These are phyloP conservation scores for Salix udensis DNA, from an alignment of 345 rosid species.

Conservation along the genomic window DNA sequence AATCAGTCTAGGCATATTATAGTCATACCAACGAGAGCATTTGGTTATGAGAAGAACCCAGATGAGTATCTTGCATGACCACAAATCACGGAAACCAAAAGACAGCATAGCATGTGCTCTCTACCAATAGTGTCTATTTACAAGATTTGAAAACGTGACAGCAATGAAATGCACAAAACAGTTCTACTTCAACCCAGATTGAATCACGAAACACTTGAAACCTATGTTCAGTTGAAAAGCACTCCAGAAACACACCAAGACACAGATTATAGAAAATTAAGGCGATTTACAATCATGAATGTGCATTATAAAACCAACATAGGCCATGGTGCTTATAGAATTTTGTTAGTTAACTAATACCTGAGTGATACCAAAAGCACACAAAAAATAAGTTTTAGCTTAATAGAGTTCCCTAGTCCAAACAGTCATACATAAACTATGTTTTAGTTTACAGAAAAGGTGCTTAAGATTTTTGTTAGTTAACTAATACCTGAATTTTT, in stretches of 20 bases:
- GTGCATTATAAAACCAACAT: background rate
- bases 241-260: background rate
- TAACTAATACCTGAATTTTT: background rate
- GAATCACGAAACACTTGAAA: background rate
- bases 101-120: background rate
- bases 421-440: background rate
- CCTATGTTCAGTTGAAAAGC: background rate
- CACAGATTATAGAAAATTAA: background rate
- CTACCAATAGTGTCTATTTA: background rate
- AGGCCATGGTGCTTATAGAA: background rate
- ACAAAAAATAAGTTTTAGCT: background rate
- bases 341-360: too few relatives aligned
- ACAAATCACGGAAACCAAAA: background rate
- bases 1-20: background rate
- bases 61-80: background rate
- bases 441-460: background rate
- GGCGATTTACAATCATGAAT: background rate
- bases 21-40: background rate
- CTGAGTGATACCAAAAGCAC: background rate
- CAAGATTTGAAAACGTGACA: background rate
- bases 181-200: background rate
- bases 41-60: background rate
- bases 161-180: background rate
- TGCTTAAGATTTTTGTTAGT: background rate
- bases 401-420: background rate